Percentiles rank a stretch among this genome's conserved stretches.
Evolutionary conservation across 2,329 filamentous ascomycete genomes (phyloP).

Genomic region (Ophiostoma ips): DNA sequence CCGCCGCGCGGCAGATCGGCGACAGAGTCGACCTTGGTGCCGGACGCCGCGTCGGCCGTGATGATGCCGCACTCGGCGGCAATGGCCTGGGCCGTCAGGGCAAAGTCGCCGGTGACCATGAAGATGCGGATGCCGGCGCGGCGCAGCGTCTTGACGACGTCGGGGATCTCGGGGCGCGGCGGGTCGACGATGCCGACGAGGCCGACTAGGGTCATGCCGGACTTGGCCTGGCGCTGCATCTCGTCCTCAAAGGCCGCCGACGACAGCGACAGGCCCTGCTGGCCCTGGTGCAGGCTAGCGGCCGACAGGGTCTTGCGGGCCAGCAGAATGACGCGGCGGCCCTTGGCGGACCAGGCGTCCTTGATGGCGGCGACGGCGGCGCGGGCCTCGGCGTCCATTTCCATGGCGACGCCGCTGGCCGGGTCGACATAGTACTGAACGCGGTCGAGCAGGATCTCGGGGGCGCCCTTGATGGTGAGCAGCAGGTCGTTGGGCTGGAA

Average conservation of each 20-base stretch:
- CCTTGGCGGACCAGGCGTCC: slow-evolving; percentile 53
- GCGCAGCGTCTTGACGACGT: slow-evolving; percentile 50
- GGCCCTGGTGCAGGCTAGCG: slow-evolving; percentile 22
- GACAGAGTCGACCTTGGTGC: slow-evolving; percentile 36
- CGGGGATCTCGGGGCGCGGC: slow-evolving; percentile 56
- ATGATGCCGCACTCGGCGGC: slow-evolving; percentile 60
- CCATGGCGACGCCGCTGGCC: slow-evolving; percentile 37
- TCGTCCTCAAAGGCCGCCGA: slow-evolving; percentile 42
- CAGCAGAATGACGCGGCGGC: slow-evolving; percentile 53
- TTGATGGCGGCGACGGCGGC: slow-evolving; percentile 44
- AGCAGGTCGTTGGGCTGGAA: slow-evolving; percentile 29
- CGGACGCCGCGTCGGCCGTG: slow-evolving; percentile 22
- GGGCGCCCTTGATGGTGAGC: slow-evolving; percentile 66
- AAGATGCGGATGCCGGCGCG: slow-evolving; percentile 61
- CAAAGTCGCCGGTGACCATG: slow-evolving; percentile 73
- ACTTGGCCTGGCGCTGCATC: slow-evolving; percentile 37
- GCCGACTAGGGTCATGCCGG: slow-evolving; percentile 55
- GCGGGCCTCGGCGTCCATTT: slow-evolving; percentile 32
- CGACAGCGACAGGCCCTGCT: no score
- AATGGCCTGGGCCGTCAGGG: slow-evolving; percentile 60
- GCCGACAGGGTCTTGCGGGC: slow-evolving; percentile 44
- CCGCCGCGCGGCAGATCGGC: slow-evolving; percentile 25
- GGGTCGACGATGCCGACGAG: slow-evolving; percentile 69
- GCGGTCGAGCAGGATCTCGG: slow-evolving; percentile 55
- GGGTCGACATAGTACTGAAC: slow-evolving; percentile 42